Conservation (phyloP, 2,329 filamentous ascomycete species). For the Endothia cerciana region DNA sequence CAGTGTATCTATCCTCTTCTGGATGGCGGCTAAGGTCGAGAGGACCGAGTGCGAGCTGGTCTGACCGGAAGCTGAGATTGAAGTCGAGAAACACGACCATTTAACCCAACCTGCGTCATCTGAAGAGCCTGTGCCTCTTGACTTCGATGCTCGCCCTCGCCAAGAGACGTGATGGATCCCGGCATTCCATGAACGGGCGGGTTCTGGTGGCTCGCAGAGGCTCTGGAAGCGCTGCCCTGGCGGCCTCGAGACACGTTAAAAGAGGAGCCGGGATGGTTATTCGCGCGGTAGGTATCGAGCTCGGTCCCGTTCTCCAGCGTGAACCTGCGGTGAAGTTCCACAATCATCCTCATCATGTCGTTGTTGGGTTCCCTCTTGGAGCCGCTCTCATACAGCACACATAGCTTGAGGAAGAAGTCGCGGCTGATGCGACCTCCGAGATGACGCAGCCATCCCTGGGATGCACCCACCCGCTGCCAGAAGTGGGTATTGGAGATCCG, state of each 20-base stretch:
- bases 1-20: too few species aligned
- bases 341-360: neutral
- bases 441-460: neutral
- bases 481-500: neutral
- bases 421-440: slow-evolving; percentile 6
- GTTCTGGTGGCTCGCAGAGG: neutral
- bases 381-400: slow-evolving; percentile 11
- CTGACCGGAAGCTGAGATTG: neutral
- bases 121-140: neutral
- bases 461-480: slow-evolving; percentile 13
- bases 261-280: neutral
- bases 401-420: slow-evolving; percentile 22
- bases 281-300: neutral
- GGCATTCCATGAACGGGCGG: neutral
- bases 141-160: neutral
- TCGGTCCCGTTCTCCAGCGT: slow-evolving; percentile 2
- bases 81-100: neutral
- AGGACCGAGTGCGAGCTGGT: neutral
- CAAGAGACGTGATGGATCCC: neutral
- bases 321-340: neutral
- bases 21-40: neutral
- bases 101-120: neutral
- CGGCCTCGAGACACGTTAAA: neutral
- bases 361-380: slow-evolving; percentile 4
- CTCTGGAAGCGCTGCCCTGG: neutral